Evolutionary conservation across 768 basidiomycete genomes (phyloP), one percentile per base, ranked within the genome.

Genomic region (Tephrocybe sp.): DNA sequence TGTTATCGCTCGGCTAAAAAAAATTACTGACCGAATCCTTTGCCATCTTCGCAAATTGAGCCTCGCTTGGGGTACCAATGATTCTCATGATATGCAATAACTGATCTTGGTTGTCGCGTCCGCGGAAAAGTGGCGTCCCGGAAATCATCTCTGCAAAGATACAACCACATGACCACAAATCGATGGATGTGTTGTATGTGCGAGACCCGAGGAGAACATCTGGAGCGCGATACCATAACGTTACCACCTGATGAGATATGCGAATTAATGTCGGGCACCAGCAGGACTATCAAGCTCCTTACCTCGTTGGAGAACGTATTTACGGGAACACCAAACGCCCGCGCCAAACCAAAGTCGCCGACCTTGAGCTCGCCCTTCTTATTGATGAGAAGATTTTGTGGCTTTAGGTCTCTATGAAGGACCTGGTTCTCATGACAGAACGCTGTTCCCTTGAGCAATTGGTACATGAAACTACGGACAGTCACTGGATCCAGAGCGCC

Each of bases 101-200:
- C 64, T 99, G 97, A 66, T 99, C 97, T 57, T 94, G 88, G 61
- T 97, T 97, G 66, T 98, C 97, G 54, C 95, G 76, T 18, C 97
- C 97, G 56, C 95, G 79, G 78, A 99, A 99, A 23, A 99, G 79
- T 22, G 97, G 97, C 4, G 94, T 88, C 1, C 97, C 97, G 16
- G 91, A 86, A 52, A 99, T 98, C 95, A 99, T 98, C 70, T 99
- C 97, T 16, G 97, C 95, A 65, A 99, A 97, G 63, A 99, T 99
- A 65, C 97, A 98, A 9, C 97, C 97, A 49, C 93, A 95, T 12
- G 91, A 94, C 97, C 97, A 99, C 42, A 98, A 89, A 65, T 99
- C 97, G 59, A 99, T 98, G 24, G 91, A 93, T 2, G 97, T 98
- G 71, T 88, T 94, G 66, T 99, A 99, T 16, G 95, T 98, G 51